Conservation (phyloP, 352 stramenopile species). For the Aphanomyces stellatus region DNA sequence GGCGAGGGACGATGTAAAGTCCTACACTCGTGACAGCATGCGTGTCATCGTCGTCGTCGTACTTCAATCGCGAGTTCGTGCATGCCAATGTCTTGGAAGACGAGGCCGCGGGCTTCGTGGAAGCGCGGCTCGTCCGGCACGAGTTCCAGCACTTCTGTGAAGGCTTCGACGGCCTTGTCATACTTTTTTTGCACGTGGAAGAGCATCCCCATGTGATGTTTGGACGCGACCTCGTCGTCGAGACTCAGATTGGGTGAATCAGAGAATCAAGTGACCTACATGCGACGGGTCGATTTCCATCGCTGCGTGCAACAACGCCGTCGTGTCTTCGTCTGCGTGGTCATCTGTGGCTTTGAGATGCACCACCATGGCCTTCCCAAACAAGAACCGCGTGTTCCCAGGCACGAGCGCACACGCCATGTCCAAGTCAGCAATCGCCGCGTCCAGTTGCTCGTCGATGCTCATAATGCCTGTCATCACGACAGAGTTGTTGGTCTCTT, state of each 20-base stretch:
- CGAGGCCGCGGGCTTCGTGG: slow-evolving; percentile 40
- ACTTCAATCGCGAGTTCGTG: slow-evolving; percentile 43
- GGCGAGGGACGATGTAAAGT: slow-evolving; percentile 28
- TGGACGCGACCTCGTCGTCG: slow-evolving; percentile 2
- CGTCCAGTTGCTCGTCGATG: slow-evolving; percentile 49
- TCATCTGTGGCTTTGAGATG: slow-evolving; percentile 33
- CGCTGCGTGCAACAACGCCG: background rate
- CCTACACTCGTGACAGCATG: slow-evolving; percentile 37
- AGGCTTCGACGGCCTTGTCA: slow-evolving; percentile 30
- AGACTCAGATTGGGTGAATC: background rate
- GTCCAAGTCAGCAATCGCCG: slow-evolving; percentile 64
- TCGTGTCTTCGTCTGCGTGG: background rate
- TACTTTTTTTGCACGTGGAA: slow-evolving; percentile 25
- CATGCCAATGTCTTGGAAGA: slow-evolving; percentile 47
- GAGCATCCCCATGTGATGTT: slow-evolving; percentile 1
- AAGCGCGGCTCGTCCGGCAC: slow-evolving; percentile 50
- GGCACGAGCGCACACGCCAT: slow-evolving; percentile 58
- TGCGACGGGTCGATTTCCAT: background rate
- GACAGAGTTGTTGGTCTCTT: background rate
- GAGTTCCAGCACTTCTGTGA: slow-evolving; percentile 33
- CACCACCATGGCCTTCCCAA: slow-evolving; percentile 68
- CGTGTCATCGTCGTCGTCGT: slow-evolving; percentile 43
- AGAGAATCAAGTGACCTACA: background rate
- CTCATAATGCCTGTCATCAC: slow-evolving; percentile 11
- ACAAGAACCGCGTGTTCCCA: slow-evolving; percentile 36